Evolutionary conservation across 345 rosid species (phyloP).

Genomic region (Kandelia obovata): DNA sequence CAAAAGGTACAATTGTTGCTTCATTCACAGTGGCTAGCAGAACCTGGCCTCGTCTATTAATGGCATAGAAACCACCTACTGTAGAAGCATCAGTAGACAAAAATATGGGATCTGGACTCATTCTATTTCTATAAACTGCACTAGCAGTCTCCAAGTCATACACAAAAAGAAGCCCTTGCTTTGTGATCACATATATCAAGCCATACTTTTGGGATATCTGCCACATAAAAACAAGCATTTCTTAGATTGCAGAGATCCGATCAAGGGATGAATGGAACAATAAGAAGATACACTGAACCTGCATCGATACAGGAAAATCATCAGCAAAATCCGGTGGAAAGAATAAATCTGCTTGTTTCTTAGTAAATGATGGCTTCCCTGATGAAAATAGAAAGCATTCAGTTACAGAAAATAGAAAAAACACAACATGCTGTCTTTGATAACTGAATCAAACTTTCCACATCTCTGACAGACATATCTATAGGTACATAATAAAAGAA

Average conservation of each 20-base stretch:
- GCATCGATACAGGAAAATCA: constrained; percentile 30
- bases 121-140: constrained; percentile 94
- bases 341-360: constrained; percentile 27
- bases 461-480: not conserved
- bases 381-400: not conserved
- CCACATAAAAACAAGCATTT: constrained; percentile 12
- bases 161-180: constrained; percentile 93
- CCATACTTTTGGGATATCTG: constrained; percentile 96
- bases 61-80: constrained; percentile 85
- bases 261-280: not conserved
- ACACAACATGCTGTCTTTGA: no score
- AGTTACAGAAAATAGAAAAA: not conserved
- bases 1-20: constrained; percentile 88
- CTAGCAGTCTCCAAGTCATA: constrained; percentile 97
- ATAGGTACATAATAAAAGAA: not conserved
- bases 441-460: no score
- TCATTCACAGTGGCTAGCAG: constrained; percentile 85
- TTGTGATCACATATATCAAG: constrained; percentile 90
- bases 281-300: constrained; percentile 8
- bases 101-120: constrained; percentile 98
- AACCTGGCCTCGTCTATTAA: constrained; percentile 65
- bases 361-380: constrained; percentile 24
- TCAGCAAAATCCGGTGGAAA: constrained; percentile 29
- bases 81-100: constrained; percentile 94
- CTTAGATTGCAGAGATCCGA: not conserved